phyloP scores from a whole-genome alignment of 345 rosid species.

The Citropsis articulata region DNA sequence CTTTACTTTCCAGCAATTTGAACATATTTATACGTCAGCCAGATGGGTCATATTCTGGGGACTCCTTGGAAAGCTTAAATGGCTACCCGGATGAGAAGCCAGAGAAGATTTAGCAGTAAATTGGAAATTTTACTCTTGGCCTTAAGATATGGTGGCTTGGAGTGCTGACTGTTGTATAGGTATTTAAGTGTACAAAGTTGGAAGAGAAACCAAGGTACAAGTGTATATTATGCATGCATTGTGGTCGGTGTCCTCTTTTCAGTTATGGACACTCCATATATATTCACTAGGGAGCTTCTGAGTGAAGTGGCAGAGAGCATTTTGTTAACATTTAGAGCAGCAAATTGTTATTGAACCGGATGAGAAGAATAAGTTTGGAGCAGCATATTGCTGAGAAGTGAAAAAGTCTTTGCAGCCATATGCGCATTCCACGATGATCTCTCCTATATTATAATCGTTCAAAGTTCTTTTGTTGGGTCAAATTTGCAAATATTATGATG shows the following conservation, averaged over 20 bases:
- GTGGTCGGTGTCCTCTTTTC: conserved; percentile 50
- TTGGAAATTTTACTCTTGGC: conserved; percentile 24
- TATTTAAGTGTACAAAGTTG: conserved; percentile 51
- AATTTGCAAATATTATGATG: conserved; percentile 21
- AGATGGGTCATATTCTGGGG: conserved; percentile 74
- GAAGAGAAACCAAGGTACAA: conserved; percentile 34
- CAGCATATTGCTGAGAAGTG: conserved; percentile 26
- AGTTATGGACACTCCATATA: conserved; percentile 36
- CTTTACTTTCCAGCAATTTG: conserved; percentile 60
- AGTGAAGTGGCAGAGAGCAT: conserved; percentile 29
- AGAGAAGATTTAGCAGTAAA: conserved; percentile 30
- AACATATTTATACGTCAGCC: conserved; percentile 64
- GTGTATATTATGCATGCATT: conserved; percentile 24
- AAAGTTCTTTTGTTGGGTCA: neutral
- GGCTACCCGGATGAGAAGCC: conserved; percentile 41
- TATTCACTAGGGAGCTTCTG: conserved; percentile 11
- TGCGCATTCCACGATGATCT: conserved; percentile 14
- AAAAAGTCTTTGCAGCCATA: conserved; percentile 14
- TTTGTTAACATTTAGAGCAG: conserved; percentile 40
- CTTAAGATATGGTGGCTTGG: conserved; percentile 24
- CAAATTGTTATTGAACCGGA: conserved; percentile 27
- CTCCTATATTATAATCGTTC: conserved; percentile 4
- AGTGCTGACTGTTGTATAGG: conserved; percentile 46
- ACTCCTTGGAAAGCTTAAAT: conserved; percentile 48
- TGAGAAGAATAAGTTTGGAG: conserved; percentile 38